A percentile compares a stretch with the other conserved stretches of the same genome.
phyloP scores from a whole-genome alignment of 495 filamentous ascomycete species.

The Penicillium bialowiezense region DNA sequence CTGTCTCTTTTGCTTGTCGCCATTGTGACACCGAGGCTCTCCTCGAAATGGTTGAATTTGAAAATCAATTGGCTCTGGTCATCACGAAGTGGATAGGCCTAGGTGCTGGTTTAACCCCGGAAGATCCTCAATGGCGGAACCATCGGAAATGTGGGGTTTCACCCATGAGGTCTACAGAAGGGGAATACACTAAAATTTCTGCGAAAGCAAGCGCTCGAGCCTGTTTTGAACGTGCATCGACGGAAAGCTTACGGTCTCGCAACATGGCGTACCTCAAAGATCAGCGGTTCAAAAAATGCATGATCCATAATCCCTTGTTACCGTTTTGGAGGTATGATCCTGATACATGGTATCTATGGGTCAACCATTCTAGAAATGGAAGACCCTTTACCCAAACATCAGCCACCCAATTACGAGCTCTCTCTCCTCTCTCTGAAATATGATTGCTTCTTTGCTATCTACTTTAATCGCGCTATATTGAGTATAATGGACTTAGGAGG shows the following conservation, averaged over 20 bases:
- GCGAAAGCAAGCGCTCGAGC: not conserved
- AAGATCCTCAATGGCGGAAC: not conserved
- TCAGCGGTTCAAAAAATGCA: not conserved
- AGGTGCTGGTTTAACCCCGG: not conserved
- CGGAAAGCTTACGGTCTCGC: not conserved
- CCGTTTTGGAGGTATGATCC: not conserved
- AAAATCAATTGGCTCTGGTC: not conserved
- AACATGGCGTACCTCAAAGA: not conserved
- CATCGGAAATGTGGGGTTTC: not conserved
- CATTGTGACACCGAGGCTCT: not conserved
- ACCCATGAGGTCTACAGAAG: not conserved
- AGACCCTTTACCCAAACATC: not conserved
- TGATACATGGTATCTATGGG: not conserved
- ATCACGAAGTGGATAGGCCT: not conserved
- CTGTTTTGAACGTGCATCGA: not conserved
- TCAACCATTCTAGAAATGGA: not conserved
- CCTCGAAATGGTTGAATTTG: not conserved
- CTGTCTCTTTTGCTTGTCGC: not conserved
- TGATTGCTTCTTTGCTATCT: not conserved
- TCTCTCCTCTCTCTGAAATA: not conserved
- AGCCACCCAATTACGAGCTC: too few relatives aligned
- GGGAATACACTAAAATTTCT: not conserved
- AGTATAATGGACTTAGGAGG: too few relatives aligned
- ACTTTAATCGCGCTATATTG: not conserved
- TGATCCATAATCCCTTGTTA: not conserved